Conservation (phyloP, 2,329 filamentous ascomycete species). For the Apiospora koreana region DNA sequence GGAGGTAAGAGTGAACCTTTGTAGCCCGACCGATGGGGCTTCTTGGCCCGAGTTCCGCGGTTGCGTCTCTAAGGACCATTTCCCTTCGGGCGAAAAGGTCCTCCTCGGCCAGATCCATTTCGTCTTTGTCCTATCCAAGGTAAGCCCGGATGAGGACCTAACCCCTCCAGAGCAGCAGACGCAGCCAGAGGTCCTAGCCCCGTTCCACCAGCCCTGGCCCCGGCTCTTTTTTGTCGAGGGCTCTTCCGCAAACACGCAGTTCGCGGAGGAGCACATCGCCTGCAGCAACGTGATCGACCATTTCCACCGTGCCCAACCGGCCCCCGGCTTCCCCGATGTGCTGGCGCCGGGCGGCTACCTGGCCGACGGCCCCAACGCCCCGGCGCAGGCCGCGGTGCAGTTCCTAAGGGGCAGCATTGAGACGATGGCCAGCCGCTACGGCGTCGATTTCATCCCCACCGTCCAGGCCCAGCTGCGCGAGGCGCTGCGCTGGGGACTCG, state of each 20-base stretch:
- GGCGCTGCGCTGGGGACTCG: background rate
- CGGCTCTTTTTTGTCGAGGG: too few species aligned
- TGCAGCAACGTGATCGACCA: background rate
- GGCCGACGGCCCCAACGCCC: background rate
- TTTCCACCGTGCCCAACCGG: background rate
- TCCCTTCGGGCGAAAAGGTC: background rate
- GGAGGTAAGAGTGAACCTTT: background rate
- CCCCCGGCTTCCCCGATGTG: background rate
- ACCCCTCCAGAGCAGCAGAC: background rate
- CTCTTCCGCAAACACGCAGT: too few species aligned
- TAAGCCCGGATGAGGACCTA: background rate
- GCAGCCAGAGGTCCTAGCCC: too few species aligned
- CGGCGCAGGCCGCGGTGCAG: background rate
- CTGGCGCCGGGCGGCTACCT: background rate
- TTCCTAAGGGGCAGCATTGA: background rate
- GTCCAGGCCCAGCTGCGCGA: background rate
- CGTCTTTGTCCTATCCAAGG: background rate
- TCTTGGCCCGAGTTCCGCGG: background rate
- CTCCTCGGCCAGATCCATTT: background rate
- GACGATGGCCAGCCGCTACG: background rate
- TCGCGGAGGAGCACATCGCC: background rate
- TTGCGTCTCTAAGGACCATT: background rate
- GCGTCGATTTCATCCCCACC: background rate
- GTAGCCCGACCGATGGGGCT: background rate
- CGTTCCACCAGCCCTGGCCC: too few species aligned